Evolutionary conservation across 179 eudicot genomes (phyloP).

Genomic region (Drosera spatulata): DNA sequence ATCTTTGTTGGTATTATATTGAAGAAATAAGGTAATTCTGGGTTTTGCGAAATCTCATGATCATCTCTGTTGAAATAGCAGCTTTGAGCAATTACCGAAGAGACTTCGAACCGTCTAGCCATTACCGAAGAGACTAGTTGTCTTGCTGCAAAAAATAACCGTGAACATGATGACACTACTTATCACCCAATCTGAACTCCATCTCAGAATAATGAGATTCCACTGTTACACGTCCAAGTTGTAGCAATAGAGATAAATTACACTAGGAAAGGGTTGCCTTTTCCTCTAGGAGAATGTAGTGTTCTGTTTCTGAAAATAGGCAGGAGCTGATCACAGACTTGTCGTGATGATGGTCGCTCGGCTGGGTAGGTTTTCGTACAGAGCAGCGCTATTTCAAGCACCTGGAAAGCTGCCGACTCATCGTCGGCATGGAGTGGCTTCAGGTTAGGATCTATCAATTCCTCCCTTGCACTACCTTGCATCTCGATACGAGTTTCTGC

Average conservation of each 20-base stretch:
- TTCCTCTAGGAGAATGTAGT: constrained; percentile 5
- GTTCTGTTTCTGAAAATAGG: constrained; percentile 31
- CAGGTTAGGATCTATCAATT: constrained; percentile 50
- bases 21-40: too few relatives aligned
- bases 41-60: too few relatives aligned
- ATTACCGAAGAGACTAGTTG: too few relatives aligned
- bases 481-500: constrained; percentile 54
- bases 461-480: constrained; percentile 37
- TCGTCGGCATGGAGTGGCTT: constrained; percentile 49
- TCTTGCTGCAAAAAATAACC: too few relatives aligned
- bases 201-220: too few relatives aligned
- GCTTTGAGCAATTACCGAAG: too few relatives aligned
- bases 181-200: too few relatives aligned
- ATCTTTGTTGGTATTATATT: too few relatives aligned
- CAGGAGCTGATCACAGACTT: constrained; percentile 58
- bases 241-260: neutral
- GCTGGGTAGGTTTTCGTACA: constrained; percentile 89
- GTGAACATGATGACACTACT: too few relatives aligned
- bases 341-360: constrained; percentile 80
- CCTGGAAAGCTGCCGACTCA: constrained; percentile 53
- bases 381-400: constrained; percentile 67
- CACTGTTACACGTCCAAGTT: too few relatives aligned
- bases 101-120: too few relatives aligned
- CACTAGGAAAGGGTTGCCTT: neutral
- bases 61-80: too few relatives aligned